Evolutionary conservation across 2,329 filamentous ascomycete genomes (phyloP).

Genomic region (Clarireedia paspali): DNA sequence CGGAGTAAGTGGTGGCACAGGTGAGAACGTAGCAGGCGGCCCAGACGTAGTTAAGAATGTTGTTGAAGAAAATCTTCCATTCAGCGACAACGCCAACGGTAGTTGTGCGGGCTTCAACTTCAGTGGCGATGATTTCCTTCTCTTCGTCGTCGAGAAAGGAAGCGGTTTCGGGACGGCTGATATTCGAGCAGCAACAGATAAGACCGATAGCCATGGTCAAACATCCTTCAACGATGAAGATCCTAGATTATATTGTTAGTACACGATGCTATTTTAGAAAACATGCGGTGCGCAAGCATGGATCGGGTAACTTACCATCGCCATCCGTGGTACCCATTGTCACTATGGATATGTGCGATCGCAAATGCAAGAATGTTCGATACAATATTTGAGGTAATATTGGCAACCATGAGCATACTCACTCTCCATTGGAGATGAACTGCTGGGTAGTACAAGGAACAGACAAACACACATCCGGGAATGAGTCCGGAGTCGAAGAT

Average conservation of each 20-base stretch:
- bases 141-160: constrained; percentile 31
- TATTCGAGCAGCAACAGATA: constrained; percentile 33
- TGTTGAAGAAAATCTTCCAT: constrained; percentile 44
- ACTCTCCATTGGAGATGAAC: constrained; percentile 41
- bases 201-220: constrained; percentile 36
- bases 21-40: constrained; percentile 31
- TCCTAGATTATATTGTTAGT: constrained; percentile 28
- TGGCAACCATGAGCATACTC: constrained; percentile 38
- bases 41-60: constrained; percentile 50
- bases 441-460: constrained; percentile 41
- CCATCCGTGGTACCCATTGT: constrained; percentile 50
- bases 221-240: constrained; percentile 43
- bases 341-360: constrained; percentile 59
- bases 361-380: constrained; percentile 18
- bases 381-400: constrained; percentile 26
- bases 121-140: constrained; percentile 28
- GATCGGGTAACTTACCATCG: constrained; percentile 37
- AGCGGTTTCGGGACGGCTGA: constrained; percentile 10
- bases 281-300: background rate
- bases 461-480: constrained; percentile 39
- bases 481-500: constrained; percentile 40
- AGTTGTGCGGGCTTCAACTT: constrained; percentile 35
- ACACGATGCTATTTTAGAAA: no score
- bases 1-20: constrained; percentile 48
- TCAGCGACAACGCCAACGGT: constrained; percentile 63